Conservation (phyloP, 768 basidiomycete species). For the Baorangia bicolor region DNA sequence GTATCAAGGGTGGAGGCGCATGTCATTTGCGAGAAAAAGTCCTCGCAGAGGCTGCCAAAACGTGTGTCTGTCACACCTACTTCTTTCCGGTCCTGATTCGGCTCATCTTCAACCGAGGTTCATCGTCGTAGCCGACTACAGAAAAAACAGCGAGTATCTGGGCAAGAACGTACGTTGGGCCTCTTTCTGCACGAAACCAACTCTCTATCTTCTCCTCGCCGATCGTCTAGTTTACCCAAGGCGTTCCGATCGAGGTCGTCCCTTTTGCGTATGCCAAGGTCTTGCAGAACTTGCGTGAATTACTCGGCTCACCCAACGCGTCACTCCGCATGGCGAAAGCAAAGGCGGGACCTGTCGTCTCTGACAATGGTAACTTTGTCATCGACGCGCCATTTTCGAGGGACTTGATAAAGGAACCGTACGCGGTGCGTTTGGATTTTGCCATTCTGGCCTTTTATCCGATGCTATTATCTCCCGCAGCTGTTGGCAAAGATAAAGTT, state of each 20-base stretch:
- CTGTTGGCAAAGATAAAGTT: constrained; percentile 83
- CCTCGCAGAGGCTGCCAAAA: constrained; percentile 91
- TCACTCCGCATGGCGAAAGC: constrained; percentile 90
- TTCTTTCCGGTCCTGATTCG: not conserved
- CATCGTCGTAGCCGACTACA: constrained; percentile 92
- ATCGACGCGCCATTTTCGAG: constrained; percentile 91
- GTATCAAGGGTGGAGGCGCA: constrained; percentile 96
- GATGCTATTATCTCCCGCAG: constrained; percentile 38
- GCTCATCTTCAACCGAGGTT: constrained; percentile 60
- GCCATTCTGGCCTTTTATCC: too few relatives aligned
- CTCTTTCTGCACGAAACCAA: not conserved
- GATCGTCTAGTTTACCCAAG: constrained; percentile 65
- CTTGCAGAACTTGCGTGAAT: constrained; percentile 62
- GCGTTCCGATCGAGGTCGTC: constrained; percentile 95
- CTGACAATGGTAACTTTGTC: constrained; percentile 96
- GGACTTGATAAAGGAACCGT: constrained; percentile 66
- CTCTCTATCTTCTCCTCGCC: not conserved
- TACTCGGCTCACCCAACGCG: constrained; percentile 65
- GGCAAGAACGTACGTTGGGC: constrained; percentile 70
- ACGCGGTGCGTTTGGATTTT: constrained; percentile 40
- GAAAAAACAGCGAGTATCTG: constrained; percentile 84
- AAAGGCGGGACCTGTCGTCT: constrained; percentile 93
- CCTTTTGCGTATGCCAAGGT: constrained; percentile 95
- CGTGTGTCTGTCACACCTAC: constrained; percentile 39
- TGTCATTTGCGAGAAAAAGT: constrained; percentile 98